These are phyloP conservation scores for Isatis tinctoria DNA, from an alignment of 345 rosid species.

Conservation along the genomic window DNA sequence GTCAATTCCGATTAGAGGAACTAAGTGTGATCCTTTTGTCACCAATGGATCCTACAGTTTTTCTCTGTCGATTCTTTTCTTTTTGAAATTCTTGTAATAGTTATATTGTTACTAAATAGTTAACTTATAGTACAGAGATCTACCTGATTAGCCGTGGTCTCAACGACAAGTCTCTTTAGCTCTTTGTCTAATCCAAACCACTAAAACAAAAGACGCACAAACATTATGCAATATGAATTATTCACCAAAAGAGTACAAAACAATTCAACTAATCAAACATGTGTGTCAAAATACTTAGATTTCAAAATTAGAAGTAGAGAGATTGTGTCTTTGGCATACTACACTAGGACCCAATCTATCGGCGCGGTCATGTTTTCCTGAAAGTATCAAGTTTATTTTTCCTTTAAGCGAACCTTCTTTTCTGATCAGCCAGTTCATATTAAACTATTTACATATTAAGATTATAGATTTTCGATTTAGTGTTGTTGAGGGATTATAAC, in stretches of 20 bases:
- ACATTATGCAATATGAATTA: background rate
- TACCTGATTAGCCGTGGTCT: slow-evolving; percentile 92
- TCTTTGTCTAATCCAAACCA: slow-evolving; percentile 93
- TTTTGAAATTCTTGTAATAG: background rate
- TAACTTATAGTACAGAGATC: background rate
- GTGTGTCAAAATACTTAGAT: background rate
- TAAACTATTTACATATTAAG: no score
- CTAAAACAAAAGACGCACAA: slow-evolving; percentile 29
- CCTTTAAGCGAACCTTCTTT: no score
- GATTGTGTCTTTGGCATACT: no score
- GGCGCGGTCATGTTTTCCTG: no score
- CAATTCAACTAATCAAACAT: background rate
- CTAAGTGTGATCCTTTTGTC: slow-evolving; percentile 61
- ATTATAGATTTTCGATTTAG: background rate
- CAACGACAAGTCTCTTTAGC: slow-evolving; percentile 75
- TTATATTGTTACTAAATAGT: background rate
- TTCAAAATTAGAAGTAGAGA: no score
- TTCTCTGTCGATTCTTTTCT: background rate
- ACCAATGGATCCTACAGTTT: slow-evolving; percentile 72
- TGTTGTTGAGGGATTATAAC: background rate
- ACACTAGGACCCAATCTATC: no score
- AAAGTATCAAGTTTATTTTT: no score
- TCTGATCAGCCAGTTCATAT: no score
- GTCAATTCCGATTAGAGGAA: slow-evolving; percentile 86
- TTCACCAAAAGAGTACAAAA: background rate